These are phyloP conservation scores for Paramecium tetraurelia DNA, from an alignment of 73 alveolate genomes.

Conservation along the genomic window DNA sequence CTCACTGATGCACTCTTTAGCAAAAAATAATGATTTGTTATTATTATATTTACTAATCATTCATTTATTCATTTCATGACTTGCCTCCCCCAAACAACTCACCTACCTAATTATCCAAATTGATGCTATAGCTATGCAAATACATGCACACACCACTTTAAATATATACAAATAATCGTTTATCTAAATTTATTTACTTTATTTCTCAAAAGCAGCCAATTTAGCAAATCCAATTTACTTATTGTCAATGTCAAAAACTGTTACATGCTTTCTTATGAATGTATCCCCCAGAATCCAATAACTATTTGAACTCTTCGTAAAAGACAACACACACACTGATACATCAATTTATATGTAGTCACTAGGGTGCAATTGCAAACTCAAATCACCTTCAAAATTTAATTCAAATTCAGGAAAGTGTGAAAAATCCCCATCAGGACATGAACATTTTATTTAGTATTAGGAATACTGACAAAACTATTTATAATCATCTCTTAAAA, in stretches of 20 bases:
- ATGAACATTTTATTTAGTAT: conserved; percentile 13
- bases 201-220: neutral
- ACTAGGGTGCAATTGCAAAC: neutral
- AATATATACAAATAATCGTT: conserved; percentile 7
- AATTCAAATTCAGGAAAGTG: neutral
- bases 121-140: neutral
- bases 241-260: neutral
- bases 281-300: neutral
- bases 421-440: conserved; percentile 2
- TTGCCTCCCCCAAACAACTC: neutral
- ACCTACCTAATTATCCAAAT: neutral
- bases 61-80: conserved; percentile 11
- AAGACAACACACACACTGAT: neutral
- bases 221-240: neutral
- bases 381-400: neutral
- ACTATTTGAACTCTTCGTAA: neutral
- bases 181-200: neutral
- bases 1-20: conserved; percentile 7
- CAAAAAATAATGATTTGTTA: neutral
- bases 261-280: neutral
- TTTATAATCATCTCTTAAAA: neutral
- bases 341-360: neutral
- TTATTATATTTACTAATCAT: neutral
- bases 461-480: neutral
- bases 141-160: neutral